Base-by-base conservation (phyloP, 306 rosid species). In the Medicago arabica region DNA sequence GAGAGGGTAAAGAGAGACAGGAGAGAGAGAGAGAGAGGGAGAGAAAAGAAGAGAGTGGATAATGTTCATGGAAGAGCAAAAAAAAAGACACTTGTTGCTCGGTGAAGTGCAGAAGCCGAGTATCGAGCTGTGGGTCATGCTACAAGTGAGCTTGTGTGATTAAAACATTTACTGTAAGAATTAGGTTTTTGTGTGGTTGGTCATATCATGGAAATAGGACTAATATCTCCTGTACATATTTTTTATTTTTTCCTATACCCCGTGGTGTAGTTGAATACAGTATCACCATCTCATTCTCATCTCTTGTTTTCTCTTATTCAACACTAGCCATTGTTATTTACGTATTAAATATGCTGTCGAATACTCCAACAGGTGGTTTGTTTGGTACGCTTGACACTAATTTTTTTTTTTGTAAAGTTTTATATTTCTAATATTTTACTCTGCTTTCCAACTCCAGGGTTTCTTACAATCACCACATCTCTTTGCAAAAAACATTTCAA, bases 381-480 rank as follows among this genome's bases (percentile, higher is more conserved):
- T 74, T 66, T 79, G 23, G 53, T 36, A 36, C 21, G 47, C 51
- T 44, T 36, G 65, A 67, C 13, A 70, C 46, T 21, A 49, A 23
- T 65, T 58, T 11, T n/a, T n/a, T n/a, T 41, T 64, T 51, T 51
- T 16, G 43, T 51, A 8, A 77, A 61, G 82, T 75, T 18, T 40
- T 60, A 39, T 61, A 53, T 53, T 62, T 78, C 59, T 23, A 62
- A 69, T 50, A 14, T 51, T 65, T 41, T 28, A 65, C 70, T 59
- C 43, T 46, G 70, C 64, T 71, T 77, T 82, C 46, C 61, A 85
- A 80, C 74, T 85, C 68, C 62, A 96, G 99, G 98, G 90, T 67
- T 89, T 96, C 88, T 90, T 90, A 69, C 97, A 89, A 82, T 86
- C 91, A 46, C 84, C 88, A 14, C 96, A 92, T 39, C 67, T 96